phyloP scores from a whole-genome alignment of 1,284 basidiomycete species.

The Irpex sp. region DNA sequence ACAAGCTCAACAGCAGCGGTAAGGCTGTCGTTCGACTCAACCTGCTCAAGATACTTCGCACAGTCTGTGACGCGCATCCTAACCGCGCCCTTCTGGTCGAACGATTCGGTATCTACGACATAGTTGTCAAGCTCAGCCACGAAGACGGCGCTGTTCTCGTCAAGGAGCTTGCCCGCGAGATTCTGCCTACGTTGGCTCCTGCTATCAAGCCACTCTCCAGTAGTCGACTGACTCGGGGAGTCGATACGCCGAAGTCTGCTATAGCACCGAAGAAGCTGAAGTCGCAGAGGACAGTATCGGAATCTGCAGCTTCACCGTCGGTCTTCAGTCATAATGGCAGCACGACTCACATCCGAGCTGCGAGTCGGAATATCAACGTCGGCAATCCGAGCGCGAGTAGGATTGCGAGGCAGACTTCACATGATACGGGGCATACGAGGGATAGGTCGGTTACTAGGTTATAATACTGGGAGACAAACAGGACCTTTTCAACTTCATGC shows the following conservation, averaged over 20 bases:
- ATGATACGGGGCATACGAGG: background rate
- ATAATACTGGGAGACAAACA: background rate
- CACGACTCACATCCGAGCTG: slow-evolving; percentile 13
- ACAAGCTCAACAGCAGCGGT: slow-evolving; percentile 72
- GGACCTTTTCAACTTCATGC: background rate
- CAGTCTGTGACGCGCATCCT: slow-evolving; percentile 85
- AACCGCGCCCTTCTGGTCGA: slow-evolving; percentile 79
- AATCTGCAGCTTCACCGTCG: slow-evolving; percentile 41
- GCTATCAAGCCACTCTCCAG: slow-evolving; percentile 48
- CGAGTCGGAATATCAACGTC: background rate
- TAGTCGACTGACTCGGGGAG: slow-evolving; percentile 27
- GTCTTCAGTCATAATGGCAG: slow-evolving; percentile 11
- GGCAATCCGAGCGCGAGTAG: background rate
- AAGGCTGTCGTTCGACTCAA: slow-evolving; percentile 90
- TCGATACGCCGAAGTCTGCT: slow-evolving; percentile 35
- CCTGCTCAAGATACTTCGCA: slow-evolving; percentile 79
- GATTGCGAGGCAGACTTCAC: background rate
- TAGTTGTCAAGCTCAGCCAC: slow-evolving; percentile 74
- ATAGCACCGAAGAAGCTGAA: slow-evolving; percentile 53
- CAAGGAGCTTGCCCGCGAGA: slow-evolving; percentile 81
- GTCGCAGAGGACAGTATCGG: slow-evolving; percentile 63
- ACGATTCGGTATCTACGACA: slow-evolving; percentile 69
- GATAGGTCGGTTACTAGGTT: background rate
- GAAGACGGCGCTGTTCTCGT: slow-evolving; percentile 87
- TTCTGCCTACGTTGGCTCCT: slow-evolving; percentile 67